A percentile compares a stretch with the other conserved stretches of the same genome.
These are phyloP conservation scores for Cytospora paraplurivora DNA, from an alignment of 2,329 filamentous ascomycete genomes.

Conservation along the genomic window DNA sequence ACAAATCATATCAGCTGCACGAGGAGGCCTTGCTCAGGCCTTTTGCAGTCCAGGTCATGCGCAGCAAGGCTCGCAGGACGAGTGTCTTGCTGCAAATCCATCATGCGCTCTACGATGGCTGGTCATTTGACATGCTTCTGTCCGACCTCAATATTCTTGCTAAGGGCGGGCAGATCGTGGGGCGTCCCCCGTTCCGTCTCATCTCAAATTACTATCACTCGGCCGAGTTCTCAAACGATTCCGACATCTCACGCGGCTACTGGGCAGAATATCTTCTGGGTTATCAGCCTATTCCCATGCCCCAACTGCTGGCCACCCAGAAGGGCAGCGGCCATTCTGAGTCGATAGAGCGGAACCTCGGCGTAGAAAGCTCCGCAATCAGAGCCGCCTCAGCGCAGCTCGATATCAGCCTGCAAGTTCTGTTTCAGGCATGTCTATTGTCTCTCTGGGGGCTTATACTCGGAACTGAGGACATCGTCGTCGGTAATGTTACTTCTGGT, in stretches of 20 bases:
- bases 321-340: slow-evolving; percentile 33
- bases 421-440: slow-evolving; percentile 74
- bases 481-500: slow-evolving; percentile 83
- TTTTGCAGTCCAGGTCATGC: slow-evolving; percentile 59
- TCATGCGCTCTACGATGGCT: slow-evolving; percentile 90
- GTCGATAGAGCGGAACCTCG: slow-evolving; percentile 36
- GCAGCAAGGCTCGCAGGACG: not conserved
- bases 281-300: slow-evolving; percentile 56
- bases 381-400: slow-evolving; percentile 42
- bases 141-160: slow-evolving; percentile 64
- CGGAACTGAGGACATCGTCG: slow-evolving; percentile 66
- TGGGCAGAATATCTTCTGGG: slow-evolving; percentile 70
- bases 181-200: slow-evolving; percentile 61
- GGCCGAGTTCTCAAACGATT: slow-evolving; percentile 32
- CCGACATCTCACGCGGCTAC: slow-evolving; percentile 56
- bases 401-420: slow-evolving; percentile 64
- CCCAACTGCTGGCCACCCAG: slow-evolving; percentile 39
- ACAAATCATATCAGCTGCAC: slow-evolving; percentile 45
- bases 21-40: slow-evolving; percentile 54
- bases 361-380: slow-evolving; percentile 40
- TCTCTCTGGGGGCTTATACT: slow-evolving; percentile 67
- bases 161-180: slow-evolving; percentile 30
- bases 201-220: slow-evolving; percentile 55
- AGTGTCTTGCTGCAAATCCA: slow-evolving; percentile 62
- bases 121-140: slow-evolving; percentile 78